Evolutionary conservation across 345 rosid species (phyloP), one percentile per base, ranked within the genome.

Genomic region (Eucalyptus erythrocorys): DNA sequence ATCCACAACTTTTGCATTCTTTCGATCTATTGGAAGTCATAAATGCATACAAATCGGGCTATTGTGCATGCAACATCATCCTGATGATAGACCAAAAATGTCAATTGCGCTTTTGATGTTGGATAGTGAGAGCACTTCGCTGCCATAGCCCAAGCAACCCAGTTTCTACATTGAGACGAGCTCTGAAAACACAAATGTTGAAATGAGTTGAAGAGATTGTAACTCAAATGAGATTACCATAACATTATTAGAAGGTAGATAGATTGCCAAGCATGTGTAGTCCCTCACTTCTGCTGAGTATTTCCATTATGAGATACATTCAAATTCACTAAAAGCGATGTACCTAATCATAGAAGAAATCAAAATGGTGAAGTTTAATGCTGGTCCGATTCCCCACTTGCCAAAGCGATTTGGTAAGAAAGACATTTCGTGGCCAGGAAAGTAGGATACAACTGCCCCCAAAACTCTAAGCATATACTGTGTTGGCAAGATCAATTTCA

Each of bases 11-110:
- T 45, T 90, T 15, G 32, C 89, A 91, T 40, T 87, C 90, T 37
- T 88, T 21, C 57, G 85, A 89, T 3, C n/a, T 51, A 61, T 85
- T 87, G 27, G 91, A 92, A 85, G 92, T 91, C n/a, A 15, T 45
- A 45, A 89, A 26, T 93, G 92, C 61, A 88, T 91, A 30, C 93
- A 93, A 27, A 59, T 93, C 45, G 94, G 93, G 8, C 87, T 94
- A 45, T 80, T 94, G 17, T 94, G 95, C 48, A 93, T 94, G 51
- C 94, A 93, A 89, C 88, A 89, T 50, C 87, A 22, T 59, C 89
- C 92, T 48, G 89, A 87, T 7, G 94, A 92, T 37, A 91, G 94
- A 88, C 94, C 94, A 1, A 91, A 88, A 26, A 93, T 93, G 32
- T 30, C 59, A 3, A 15, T 26, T 9, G 59, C 50, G 42, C 34